Evolutionary conservation across 176 grass and related monocot genomes (phyloP).

Genomic region (Aegilops speltoides): DNA sequence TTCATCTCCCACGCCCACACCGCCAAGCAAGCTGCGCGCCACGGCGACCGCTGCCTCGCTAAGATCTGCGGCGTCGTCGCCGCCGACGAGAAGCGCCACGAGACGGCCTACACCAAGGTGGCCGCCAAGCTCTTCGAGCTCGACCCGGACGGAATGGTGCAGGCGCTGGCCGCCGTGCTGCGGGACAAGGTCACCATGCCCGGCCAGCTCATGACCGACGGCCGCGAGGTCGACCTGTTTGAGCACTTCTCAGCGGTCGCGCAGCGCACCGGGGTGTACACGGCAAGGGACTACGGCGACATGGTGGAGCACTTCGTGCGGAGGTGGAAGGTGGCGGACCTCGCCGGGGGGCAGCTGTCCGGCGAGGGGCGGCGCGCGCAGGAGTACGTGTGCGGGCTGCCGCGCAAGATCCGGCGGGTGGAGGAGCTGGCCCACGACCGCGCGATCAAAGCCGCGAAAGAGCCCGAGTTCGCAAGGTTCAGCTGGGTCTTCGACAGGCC

Average conservation of each 20-base stretch:
- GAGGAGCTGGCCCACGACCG: not conserved
- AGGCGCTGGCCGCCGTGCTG: not conserved
- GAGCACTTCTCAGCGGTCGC: not conserved
- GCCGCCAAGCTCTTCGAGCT: not conserved
- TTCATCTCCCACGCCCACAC: conserved; percentile 11
- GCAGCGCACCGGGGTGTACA: conserved; percentile 11
- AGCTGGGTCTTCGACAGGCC: conserved; percentile 33
- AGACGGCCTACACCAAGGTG: not conserved
- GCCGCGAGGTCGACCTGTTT: not conserved
- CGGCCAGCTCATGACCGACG: not conserved
- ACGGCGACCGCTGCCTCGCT: conserved; percentile 21
- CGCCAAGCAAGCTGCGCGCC: not conserved
- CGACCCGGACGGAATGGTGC: conserved; percentile 10
- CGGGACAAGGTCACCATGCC: conserved; percentile 2
- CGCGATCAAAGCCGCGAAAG: not conserved
- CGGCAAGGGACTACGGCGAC: conserved; percentile 3
- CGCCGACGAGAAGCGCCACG: conserved; percentile 19
- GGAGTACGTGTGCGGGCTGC: conserved; percentile 12
- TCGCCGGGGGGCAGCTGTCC: not conserved
- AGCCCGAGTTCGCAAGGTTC: not conserved
- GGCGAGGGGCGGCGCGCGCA: not conserved
- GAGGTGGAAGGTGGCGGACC: conserved; percentile 4
- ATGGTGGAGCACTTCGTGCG: conserved; percentile 17
- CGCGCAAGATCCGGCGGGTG: conserved; percentile 8
- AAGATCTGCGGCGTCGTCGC: conserved; percentile 9